A percentile compares a stretch with the other conserved stretches of the same genome.
Evolutionary conservation across 306 rosid genomes (phyloP).

Genomic region (Dalbergia oliveri): DNA sequence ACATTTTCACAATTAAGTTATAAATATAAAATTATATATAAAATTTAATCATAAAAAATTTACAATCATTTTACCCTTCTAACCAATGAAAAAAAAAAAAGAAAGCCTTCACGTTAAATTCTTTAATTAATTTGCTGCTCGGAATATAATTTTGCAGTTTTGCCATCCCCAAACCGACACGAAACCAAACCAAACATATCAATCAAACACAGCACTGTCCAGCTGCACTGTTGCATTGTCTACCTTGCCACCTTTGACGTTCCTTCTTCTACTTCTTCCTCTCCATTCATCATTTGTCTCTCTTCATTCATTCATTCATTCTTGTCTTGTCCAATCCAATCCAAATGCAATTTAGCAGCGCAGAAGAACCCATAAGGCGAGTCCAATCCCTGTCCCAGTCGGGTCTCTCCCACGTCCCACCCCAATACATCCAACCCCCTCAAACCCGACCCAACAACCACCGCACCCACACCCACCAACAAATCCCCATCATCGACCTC

Average conservation of each 20-base stretch:
- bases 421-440: constrained; percentile 71
- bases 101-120: no score
- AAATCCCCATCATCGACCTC: constrained; percentile 64
- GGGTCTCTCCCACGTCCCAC: constrained; percentile 67
- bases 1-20: no score
- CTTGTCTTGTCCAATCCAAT: neutral
- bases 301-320: neutral
- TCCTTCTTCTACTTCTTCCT: neutral
- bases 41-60: no score
- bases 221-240: neutral
- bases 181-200: no score
- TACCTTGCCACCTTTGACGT: neutral
- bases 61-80: no score
- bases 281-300: neutral
- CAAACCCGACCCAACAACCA: constrained; percentile 45
- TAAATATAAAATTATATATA: no score
- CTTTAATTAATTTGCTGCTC: no score
- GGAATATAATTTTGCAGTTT: no score
- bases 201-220: no score
- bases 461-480: constrained; percentile 15
- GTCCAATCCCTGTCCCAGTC: constrained; percentile 69
- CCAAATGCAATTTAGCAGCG: constrained; percentile 55
- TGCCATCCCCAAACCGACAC: no score
- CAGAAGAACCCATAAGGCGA: constrained; percentile 51
- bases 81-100: no score